Evolutionary conservation across 2,329 filamentous ascomycete species (phyloP).

Genomic region (Penicillium hesseltinei): DNA sequence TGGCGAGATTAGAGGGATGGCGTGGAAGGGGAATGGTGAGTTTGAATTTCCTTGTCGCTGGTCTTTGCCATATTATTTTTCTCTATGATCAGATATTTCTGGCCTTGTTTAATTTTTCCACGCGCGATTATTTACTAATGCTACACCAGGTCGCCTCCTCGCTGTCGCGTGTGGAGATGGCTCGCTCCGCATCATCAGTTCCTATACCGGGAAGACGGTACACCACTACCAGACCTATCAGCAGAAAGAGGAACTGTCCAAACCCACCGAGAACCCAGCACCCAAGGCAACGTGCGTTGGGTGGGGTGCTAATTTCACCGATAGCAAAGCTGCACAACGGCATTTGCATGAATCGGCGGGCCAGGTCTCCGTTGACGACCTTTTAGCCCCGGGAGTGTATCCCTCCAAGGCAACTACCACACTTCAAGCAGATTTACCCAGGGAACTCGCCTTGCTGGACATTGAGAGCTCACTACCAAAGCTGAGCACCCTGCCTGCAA

Average conservation of each 20-base stretch:
- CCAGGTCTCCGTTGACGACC: slow-evolving; percentile 42
- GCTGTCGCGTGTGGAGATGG: slow-evolving; percentile 84
- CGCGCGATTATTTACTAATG: not conserved
- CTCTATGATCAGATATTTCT: not conserved
- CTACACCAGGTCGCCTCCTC: slow-evolving; percentile 58
- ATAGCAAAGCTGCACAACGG: slow-evolving; percentile 45
- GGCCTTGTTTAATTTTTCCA: not conserved
- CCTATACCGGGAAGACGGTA: slow-evolving; percentile 78
- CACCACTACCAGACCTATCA: slow-evolving; percentile 59
- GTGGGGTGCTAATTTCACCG: slow-evolving; percentile 57
- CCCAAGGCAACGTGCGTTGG: slow-evolving; percentile 49
- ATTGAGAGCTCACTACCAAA: slow-evolving; percentile 74
- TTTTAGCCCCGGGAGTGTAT: slow-evolving; percentile 41
- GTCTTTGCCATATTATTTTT: not conserved
- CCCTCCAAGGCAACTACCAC: slow-evolving; percentile 36
- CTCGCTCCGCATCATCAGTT: slow-evolving; percentile 69
- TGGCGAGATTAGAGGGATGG: slow-evolving; percentile 47
- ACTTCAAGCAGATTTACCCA: slow-evolving; percentile 60
- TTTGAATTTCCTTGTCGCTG: slow-evolving; percentile 8
- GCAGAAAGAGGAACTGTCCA: slow-evolving; percentile 10
- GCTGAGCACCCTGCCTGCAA: slow-evolving; percentile 68
- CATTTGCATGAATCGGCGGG: slow-evolving; percentile 38
- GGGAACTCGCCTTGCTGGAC: slow-evolving; percentile 71
- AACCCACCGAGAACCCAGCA: not conserved
- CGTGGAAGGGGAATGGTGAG: slow-evolving; percentile 69